A percentile compares a stretch with the other conserved stretches of the same genome.
Evolutionary conservation across 1,284 basidiomycete species (phyloP).

Genomic region (Afroboletus lepidellus): DNA sequence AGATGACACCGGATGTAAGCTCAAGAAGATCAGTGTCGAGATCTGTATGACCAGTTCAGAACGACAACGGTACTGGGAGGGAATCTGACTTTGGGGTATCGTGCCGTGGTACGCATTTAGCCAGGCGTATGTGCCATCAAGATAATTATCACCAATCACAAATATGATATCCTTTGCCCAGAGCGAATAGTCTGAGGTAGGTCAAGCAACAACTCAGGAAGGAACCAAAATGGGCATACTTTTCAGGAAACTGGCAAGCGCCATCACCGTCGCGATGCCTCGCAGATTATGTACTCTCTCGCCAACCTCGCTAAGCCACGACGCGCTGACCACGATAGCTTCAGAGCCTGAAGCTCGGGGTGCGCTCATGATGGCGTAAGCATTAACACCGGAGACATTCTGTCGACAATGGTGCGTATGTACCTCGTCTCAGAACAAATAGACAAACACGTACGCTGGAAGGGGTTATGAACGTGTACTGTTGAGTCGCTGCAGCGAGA

Average conservation of each 20-base stretch:
- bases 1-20: slow-evolving; percentile 79
- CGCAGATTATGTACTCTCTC: slow-evolving; percentile 75
- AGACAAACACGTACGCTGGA: slow-evolving; percentile 41
- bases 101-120: slow-evolving; percentile 79
- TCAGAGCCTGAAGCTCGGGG: slow-evolving; percentile 89
- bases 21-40: slow-evolving; percentile 62
- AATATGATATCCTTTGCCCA: slow-evolving; percentile 96
- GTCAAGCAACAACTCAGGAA: background rate
- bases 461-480: slow-evolving; percentile 56
- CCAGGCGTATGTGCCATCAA: slow-evolving; percentile 94
- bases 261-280: slow-evolving; percentile 81
- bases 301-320: slow-evolving; percentile 74
- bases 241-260: slow-evolving; percentile 81
- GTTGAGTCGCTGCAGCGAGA: slow-evolving; percentile 64
- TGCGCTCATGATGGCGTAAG: slow-evolving; percentile 79
- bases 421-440: slow-evolving; percentile 2
- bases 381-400: slow-evolving; percentile 65
- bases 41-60: slow-evolving; percentile 42
- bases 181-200: slow-evolving; percentile 69
- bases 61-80: background rate
- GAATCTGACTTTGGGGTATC: slow-evolving; percentile 58
- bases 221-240: slow-evolving; percentile 44
- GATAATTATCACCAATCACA: slow-evolving; percentile 84
- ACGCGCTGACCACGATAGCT: slow-evolving; percentile 86
- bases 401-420: slow-evolving; percentile 30